Evolutionary conservation across 495 filamentous ascomycete species (phyloP).

Genomic region (Talaromyces stipitatus): DNA sequence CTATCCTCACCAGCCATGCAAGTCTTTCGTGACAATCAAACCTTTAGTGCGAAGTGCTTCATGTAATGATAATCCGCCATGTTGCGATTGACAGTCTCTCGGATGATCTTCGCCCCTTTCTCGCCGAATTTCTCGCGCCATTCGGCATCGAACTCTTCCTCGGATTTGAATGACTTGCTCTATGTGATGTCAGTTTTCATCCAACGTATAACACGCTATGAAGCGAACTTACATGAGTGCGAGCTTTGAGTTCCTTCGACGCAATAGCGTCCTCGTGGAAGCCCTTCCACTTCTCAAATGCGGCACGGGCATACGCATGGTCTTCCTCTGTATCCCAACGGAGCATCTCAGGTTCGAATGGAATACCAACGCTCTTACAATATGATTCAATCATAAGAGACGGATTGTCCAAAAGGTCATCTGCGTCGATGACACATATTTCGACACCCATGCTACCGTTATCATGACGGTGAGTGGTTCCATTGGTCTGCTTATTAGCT

Average conservation of each 20-base stretch:
- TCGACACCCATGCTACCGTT: conserved; percentile 29
- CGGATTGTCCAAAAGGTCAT: conserved; percentile 84
- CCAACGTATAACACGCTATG: background rate
- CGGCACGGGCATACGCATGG: conserved; percentile 51
- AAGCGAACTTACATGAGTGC: conserved; percentile 58
- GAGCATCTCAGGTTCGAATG: conserved; percentile 67
- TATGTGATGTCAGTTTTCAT: conserved; percentile 13
- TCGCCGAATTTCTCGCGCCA: conserved; percentile 80
- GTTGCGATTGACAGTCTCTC: conserved; percentile 68
- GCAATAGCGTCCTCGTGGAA: conserved; percentile 93
- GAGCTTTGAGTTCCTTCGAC: conserved; percentile 62
- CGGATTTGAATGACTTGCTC: conserved; percentile 51
- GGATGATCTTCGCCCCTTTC: conserved; percentile 66
- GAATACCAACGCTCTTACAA: conserved; percentile 68
- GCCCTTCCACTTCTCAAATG: conserved; percentile 93
- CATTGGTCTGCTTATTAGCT: conserved; percentile 11
- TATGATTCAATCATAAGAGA: conserved; percentile 63
- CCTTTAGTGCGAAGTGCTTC: conserved; percentile 76
- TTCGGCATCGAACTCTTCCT: conserved; percentile 65
- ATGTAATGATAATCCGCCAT: conserved; percentile 84
- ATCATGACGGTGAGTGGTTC: conserved; percentile 21
- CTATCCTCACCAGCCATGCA: background rate
- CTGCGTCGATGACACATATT: conserved; percentile 89
- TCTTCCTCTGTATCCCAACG: conserved; percentile 69
- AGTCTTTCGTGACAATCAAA: conserved; percentile 19